Evolutionary conservation across 2,329 filamentous ascomycete genomes (phyloP).

Genomic region (Polychaeton citri): DNA sequence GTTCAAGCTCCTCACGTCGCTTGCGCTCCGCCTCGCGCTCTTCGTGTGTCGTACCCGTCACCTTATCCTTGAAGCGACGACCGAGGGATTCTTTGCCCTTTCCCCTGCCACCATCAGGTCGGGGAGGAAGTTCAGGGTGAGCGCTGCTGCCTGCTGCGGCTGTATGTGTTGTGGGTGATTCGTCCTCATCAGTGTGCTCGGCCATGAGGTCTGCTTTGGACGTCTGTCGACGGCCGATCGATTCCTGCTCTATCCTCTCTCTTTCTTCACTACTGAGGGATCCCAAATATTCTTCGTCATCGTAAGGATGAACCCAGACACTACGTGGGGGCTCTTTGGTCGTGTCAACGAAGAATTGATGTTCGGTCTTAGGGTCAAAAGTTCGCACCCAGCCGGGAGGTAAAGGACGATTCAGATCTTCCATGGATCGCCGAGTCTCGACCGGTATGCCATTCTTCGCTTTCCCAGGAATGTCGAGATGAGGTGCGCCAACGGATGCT

Average conservation of each 20-base stretch:
- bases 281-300: slow-evolving; percentile 41
- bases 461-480: slow-evolving; percentile 14
- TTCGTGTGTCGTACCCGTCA: slow-evolving; percentile 44
- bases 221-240: slow-evolving; percentile 18
- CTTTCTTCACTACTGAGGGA: slow-evolving; percentile 37
- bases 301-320: slow-evolving; percentile 50
- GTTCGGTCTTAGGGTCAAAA: slow-evolving; percentile 39
- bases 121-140: slow-evolving; percentile 5
- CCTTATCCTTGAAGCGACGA: slow-evolving; percentile 45
- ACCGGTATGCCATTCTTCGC: slow-evolving; percentile 41
- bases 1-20: slow-evolving; percentile 37
- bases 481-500: slow-evolving; percentile 2
- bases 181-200: slow-evolving; percentile 35
- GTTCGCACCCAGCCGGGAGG: slow-evolving; percentile 45
- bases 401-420: slow-evolving; percentile 43
- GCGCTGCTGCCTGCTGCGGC: slow-evolving; percentile 3
- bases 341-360: slow-evolving; percentile 53
- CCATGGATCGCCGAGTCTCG: slow-evolving; percentile 43
- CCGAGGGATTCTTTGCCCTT: slow-evolving; percentile 28
- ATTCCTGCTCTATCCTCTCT: slow-evolving; percentile 29
- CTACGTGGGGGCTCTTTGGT: slow-evolving; percentile 39
- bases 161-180: slow-evolving; percentile 13
- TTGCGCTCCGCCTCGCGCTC: slow-evolving; percentile 36
- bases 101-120: slow-evolving; percentile 17
- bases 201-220: slow-evolving; percentile 28